phyloP scores from a whole-genome alignment of 2,329 filamentous ascomycete species.

The Sarocladium oryzae region DNA sequence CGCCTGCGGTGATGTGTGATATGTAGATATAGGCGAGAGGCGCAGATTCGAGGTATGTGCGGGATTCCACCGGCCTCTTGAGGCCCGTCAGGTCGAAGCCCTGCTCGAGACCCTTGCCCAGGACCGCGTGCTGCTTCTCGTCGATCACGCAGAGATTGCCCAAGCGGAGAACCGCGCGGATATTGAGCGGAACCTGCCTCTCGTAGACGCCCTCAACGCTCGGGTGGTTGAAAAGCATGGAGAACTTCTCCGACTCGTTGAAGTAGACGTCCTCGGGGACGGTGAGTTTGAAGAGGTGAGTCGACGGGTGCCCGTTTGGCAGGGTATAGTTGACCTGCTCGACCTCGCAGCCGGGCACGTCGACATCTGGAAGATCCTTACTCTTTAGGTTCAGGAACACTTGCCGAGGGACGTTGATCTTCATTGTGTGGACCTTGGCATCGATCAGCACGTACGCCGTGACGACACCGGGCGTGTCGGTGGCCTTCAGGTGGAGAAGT shows the following conservation, averaged over 20 bases:
- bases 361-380: conserved; percentile 80
- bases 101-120: conserved; percentile 86
- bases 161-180: conserved; percentile 80
- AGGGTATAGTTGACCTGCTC: conserved; percentile 92
- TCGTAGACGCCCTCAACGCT: conserved; percentile 98
- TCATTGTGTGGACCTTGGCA: conserved; percentile 80
- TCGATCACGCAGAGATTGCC: conserved; percentile 93
- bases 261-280: conserved; percentile 86
- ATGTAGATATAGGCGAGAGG: conserved; percentile 81
- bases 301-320: conserved; percentile 89
- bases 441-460: conserved; percentile 89
- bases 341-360: conserved; percentile 76
- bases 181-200: conserved; percentile 78
- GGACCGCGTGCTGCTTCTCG: conserved; percentile 78
- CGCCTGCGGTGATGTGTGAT: conserved; percentile 85
- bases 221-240: conserved; percentile 78
- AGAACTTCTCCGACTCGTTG: conserved; percentile 75
- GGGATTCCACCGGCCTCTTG: conserved; percentile 56
- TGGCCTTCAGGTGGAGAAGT: conserved; percentile 76
- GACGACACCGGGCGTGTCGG: conserved; percentile 80
- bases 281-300: conserved; percentile 88
- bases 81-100: conserved; percentile 83
- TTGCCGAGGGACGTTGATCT: conserved; percentile 80
- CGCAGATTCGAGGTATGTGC: conserved; percentile 67
- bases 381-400: conserved; percentile 89